These are phyloP conservation scores for Leccinum obscurum DNA, from an alignment of 768 basidiomycete genomes.

Conservation along the genomic window DNA sequence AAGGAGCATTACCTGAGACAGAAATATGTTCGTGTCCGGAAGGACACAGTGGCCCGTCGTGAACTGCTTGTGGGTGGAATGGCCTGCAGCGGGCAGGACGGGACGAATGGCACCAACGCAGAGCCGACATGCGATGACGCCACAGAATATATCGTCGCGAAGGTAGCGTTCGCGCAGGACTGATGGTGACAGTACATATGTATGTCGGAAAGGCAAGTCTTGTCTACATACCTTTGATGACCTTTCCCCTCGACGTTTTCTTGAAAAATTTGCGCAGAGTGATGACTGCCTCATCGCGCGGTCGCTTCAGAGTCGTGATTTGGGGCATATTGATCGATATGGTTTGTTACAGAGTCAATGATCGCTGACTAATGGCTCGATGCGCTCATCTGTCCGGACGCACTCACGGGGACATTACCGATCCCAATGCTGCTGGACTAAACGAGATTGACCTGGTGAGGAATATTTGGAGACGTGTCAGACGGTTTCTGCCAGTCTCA, in stretches of 20 bases:
- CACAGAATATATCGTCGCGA: slow-evolving; percentile 88
- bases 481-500: too few relatives aligned
- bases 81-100: slow-evolving; percentile 61
- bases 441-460: too few relatives aligned
- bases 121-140: slow-evolving; percentile 65
- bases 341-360: too few relatives aligned
- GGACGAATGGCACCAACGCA: slow-evolving; percentile 49
- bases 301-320: slow-evolving; percentile 74
- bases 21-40: slow-evolving; percentile 93
- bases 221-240: slow-evolving; percentile 73
- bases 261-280: slow-evolving; percentile 94
- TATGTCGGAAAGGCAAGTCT: background rate
- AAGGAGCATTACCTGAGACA: slow-evolving; percentile 61
- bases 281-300: slow-evolving; percentile 65
- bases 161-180: slow-evolving; percentile 94
- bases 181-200: slow-evolving; percentile 26
- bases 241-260: slow-evolving; percentile 92
- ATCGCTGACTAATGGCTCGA: too few relatives aligned
- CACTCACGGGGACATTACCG: too few relatives aligned
- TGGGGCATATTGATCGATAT: slow-evolving; percentile 40
- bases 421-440: too few relatives aligned
- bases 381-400: too few relatives aligned
- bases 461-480: too few relatives aligned
- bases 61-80: slow-evolving; percentile 53
- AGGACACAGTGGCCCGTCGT: slow-evolving; percentile 77